Evolutionary conservation across 345 rosid species (phyloP).

Genomic region (Citrus trifoliata): DNA sequence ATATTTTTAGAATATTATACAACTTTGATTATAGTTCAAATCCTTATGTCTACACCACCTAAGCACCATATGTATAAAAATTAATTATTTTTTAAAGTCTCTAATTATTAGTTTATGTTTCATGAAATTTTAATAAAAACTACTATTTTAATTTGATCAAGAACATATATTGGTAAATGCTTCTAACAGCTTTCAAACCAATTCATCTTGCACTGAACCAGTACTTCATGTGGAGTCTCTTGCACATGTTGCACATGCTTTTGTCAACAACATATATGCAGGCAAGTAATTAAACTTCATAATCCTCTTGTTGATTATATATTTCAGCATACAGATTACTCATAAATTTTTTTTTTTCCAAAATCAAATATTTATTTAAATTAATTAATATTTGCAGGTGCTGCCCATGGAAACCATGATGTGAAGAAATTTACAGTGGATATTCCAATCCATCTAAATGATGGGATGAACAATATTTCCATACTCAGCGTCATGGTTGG

Average conservation of each 20-base stretch:
- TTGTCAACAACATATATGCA: conserved; percentile 43
- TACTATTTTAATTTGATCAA: too few species aligned
- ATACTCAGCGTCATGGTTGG: conserved; percentile 88
- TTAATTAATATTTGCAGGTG: conserved; percentile 35
- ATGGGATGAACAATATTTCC: conserved; percentile 63
- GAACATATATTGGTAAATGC: neutral
- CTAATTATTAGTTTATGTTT: too few species aligned
- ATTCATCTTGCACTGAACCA: conserved; percentile 52
- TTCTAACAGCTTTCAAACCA: conserved; percentile 42
- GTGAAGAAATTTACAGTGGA: conserved; percentile 47
- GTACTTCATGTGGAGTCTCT: conserved; percentile 51
- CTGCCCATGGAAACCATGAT: conserved; percentile 65
- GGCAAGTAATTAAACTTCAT: conserved; percentile 30
- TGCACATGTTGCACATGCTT: conserved; percentile 73
- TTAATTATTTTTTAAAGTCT: too few species aligned
- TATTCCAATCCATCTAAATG: conserved; percentile 30
- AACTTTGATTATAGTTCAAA: too few species aligned
- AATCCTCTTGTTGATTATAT: neutral
- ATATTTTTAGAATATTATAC: too few species aligned
- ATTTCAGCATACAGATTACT: too few species aligned
- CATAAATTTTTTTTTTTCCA: fast-evolving
- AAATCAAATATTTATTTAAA: too few species aligned
- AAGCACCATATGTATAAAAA: too few species aligned
- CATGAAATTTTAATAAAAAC: too few species aligned
- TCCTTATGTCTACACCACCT: too few species aligned